These are phyloP conservation scores for Wickerhamiella cacticola DNA, from an alignment of 805 yeast genomes.

Conservation along the genomic window DNA sequence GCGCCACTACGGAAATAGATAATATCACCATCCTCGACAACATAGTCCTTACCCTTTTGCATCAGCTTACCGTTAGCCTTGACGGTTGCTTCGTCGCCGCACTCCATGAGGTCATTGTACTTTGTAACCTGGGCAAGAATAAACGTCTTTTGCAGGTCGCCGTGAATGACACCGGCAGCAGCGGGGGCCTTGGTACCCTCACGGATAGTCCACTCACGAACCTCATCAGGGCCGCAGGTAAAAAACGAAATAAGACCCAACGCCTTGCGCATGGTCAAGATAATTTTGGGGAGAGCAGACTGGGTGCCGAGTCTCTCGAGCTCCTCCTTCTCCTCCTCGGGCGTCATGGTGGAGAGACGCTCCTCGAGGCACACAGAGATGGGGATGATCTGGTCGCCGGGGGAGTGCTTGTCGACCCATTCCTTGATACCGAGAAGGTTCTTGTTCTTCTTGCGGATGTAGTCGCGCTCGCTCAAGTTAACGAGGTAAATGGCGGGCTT, in stretches of 20 bases:
- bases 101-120: conserved; percentile 63
- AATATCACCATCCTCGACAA: conserved; percentile 90
- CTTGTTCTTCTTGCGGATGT: conserved; percentile 78
- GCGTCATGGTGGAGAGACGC: conserved; percentile 74
- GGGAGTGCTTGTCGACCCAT: conserved; percentile 82
- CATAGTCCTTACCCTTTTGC: conserved; percentile 90
- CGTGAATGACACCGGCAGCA: conserved; percentile 92
- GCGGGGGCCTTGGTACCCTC: conserved; percentile 68
- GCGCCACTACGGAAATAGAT: conserved; percentile 90
- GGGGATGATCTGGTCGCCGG: conserved; percentile 87
- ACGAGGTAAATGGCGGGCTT: conserved; percentile 89
- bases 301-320: conserved; percentile 59
- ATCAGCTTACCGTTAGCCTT: conserved; percentile 79
- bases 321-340: conserved; percentile 71
- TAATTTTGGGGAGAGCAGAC: conserved; percentile 77
- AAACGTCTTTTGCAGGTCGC: conserved; percentile 88
- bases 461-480: conserved; percentile 82
- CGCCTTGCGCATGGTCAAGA: conserved; percentile 75
- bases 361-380: conserved; percentile 87
- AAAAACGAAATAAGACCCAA: conserved; percentile 83
- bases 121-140: conserved; percentile 89
- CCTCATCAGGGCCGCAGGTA: conserved; percentile 91
- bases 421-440: conserved; percentile 66
- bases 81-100: conserved; percentile 68
- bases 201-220: conserved; percentile 80